phyloP scores from a whole-genome alignment of 139 green algal genomes.

The Closterium sp. region DNA sequence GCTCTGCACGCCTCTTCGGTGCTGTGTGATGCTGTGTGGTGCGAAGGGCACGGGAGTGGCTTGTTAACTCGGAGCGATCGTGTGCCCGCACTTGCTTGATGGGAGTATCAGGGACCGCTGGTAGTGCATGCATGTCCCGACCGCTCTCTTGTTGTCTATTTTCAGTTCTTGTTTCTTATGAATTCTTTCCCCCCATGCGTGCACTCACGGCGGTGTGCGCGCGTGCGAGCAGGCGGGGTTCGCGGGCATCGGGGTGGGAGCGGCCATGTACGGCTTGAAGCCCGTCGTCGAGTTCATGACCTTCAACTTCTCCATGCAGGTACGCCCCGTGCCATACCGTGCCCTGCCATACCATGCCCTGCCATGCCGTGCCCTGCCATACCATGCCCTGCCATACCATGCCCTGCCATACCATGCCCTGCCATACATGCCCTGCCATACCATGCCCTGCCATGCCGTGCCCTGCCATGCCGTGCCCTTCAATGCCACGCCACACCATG shows the following conservation, averaged over 20 bases:
- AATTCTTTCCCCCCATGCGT: background rate
- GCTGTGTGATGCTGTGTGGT: background rate
- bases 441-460: background rate
- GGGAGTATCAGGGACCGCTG: background rate
- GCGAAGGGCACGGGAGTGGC: background rate
- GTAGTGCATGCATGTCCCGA: background rate
- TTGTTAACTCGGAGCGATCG: background rate
- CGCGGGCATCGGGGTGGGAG: slow-evolving; percentile 89
- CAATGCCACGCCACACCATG: background rate
- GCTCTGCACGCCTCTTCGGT: too few relatives aligned
- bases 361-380: background rate
- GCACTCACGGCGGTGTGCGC: background rate
- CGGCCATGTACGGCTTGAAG: slow-evolving; percentile 85
- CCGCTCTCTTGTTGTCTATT: background rate
- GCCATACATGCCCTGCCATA: background rate
- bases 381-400: background rate
- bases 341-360: background rate
- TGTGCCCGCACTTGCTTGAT: background rate
- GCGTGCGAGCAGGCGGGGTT: slow-evolving; percentile 81
- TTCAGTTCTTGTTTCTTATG: background rate
- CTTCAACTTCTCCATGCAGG: slow-evolving; percentile 97
- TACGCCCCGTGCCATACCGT: background rate
- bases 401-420: background rate
- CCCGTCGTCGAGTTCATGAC: slow-evolving; percentile 99
- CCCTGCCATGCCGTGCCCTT: background rate